These are phyloP conservation scores for Beta vulgaris DNA, from an alignment of 148 eudicot genomes.

Conservation along the genomic window DNA sequence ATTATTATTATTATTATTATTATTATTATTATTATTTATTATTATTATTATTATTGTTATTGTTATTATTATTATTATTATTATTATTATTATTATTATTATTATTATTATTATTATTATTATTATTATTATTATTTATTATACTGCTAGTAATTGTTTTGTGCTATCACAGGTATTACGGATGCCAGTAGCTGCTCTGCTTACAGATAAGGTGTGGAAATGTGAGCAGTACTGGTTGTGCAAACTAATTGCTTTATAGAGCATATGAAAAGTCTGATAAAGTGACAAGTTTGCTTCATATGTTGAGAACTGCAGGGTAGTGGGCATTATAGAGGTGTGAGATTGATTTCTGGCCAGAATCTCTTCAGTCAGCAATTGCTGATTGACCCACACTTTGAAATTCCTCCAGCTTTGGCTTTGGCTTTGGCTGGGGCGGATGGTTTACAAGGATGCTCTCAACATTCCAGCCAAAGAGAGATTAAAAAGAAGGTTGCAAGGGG, in stretches of 20 bases:
- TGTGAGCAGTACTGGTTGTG: neutral
- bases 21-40: no score
- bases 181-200: conserved; percentile 61
- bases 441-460: conserved; percentile 22
- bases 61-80: no score
- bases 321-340: conserved; percentile 64
- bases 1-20: no score
- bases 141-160: neutral
- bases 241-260: neutral
- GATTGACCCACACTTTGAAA: conserved; percentile 53
- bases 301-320: conserved; percentile 43
- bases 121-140: neutral
- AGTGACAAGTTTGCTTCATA: neutral
- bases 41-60: no score
- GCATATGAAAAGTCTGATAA: neutral
- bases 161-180: conserved; percentile 59
- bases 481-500: conserved; percentile 71
- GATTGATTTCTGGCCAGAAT: conserved; percentile 80
- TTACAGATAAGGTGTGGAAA: conserved; percentile 63
- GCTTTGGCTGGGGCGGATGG: conserved; percentile 28
- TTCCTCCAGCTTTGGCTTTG: conserved; percentile 34
- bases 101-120: no score
- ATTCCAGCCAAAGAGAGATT: conserved; percentile 23
- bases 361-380: conserved; percentile 68
- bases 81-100: no score